Conservation (phyloP, 495 filamentous ascomycete genomes). For the Copromyces sp. region DNA sequence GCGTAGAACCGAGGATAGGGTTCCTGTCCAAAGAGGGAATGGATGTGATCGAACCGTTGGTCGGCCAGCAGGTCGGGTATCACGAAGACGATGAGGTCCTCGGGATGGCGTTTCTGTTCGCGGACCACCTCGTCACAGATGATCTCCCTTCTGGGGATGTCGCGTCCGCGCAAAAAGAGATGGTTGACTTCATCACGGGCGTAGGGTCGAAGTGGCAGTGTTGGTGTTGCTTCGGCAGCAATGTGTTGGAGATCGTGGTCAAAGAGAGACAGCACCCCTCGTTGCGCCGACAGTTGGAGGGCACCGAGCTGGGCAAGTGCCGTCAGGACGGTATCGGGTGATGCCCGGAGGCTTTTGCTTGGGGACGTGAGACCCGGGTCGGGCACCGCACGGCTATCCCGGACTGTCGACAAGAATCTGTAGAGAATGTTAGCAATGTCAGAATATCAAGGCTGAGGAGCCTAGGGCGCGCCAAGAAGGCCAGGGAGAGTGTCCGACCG, state of each 20-base stretch:
- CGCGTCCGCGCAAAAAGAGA: conserved; percentile 29
- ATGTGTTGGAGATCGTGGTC: conserved; percentile 50
- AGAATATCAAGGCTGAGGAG: background rate
- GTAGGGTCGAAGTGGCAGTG: conserved; percentile 35
- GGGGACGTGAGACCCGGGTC: background rate
- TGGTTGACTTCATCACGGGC: conserved; percentile 27
- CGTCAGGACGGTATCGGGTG: conserved; percentile 50
- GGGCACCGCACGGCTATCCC: background rate
- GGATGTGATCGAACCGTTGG: conserved; percentile 33
- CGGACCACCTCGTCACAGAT: conserved; percentile 38
- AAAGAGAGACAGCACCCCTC: conserved; percentile 50
- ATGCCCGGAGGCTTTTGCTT: conserved; percentile 15
- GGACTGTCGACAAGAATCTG: conserved; percentile 10
- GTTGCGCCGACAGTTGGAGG: conserved; percentile 41
- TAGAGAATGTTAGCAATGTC: background rate
- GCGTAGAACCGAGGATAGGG: conserved; percentile 49
- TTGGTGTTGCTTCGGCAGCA: conserved; percentile 51
- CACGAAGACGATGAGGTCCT: conserved; percentile 30
- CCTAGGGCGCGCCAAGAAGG: background rate
- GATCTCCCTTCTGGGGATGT: conserved; percentile 32
- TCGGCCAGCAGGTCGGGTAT: conserved; percentile 43
- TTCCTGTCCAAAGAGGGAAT: conserved; percentile 14
- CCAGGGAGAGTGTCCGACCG: background rate
- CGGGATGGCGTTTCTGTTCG: conserved; percentile 11
- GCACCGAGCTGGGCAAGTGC: conserved; percentile 54